Base-by-base conservation (phyloP, 2,329 filamentous ascomycete genomes). In the Fusarium sp. region DNA sequence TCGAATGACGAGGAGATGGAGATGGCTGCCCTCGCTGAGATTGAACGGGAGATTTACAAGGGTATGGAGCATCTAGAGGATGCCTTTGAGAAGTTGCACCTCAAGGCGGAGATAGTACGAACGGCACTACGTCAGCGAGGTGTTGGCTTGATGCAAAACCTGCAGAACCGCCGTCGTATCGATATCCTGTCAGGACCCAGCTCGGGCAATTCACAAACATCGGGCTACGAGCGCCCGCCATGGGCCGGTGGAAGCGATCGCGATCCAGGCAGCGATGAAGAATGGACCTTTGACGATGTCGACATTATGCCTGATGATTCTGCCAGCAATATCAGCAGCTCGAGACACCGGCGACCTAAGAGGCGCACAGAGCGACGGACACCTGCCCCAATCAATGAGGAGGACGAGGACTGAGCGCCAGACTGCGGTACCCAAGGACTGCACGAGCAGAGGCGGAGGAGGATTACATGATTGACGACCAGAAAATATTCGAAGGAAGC, bases 61-160 rank as follows among this genome's bases (percentile, higher is more conserved):
- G 94, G 95, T 66, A 98, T 98, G 95, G 95, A 98, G 81, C 91
- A 90, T 0, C 87, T 98, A 27, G 95, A 98, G 80, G 94, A 98
- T 77, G 94, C 95, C 0, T 98, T 98, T 74, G 95, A 98, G 82
- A 90, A 89, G 30, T 86, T 98, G n/a, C 95, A 98, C 78, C 88
- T 90, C 71, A 92, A 91, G 75, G 95, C 95, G 2, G 94, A 98
- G 81, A 81, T 86, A 16, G 93, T 98, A 15, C 91, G 95, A 6
- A 90, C 89, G 23, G 89, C 91, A 1, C 86, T 98, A 6, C 91
- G 95, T 7, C 92, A 96, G 77, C 92, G 95, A 41, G 91, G 91
- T 13, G 94, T 94, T 1, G 95, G 94, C 2, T 84, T 98, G 6
- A 88, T 88, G 73, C 86, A 84, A 84, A 90, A 81, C 80, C 86